phyloP scores from a whole-genome alignment of 164 flowering plant genomes.

The Stephania cephalantha region DNA sequence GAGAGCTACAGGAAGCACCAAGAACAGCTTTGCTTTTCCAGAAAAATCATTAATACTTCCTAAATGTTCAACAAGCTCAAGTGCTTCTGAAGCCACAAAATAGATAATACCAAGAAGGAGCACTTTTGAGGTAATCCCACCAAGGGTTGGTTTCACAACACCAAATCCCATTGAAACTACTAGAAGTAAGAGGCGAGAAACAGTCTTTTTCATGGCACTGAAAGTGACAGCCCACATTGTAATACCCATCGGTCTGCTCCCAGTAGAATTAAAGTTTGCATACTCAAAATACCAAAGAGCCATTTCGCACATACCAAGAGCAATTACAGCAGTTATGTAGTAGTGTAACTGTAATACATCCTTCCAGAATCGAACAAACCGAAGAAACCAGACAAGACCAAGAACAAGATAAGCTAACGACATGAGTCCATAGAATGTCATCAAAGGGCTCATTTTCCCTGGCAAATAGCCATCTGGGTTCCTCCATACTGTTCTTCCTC shows the following conservation, averaged over 20 bases:
- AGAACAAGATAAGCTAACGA: constrained; percentile 72
- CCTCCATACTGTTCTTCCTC: constrained; percentile 83
- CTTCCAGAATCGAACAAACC: constrained; percentile 71
- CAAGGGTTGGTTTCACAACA: constrained; percentile 72
- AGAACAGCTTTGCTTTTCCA: constrained; percentile 53
- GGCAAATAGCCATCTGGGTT: constrained; percentile 86
- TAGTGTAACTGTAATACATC: constrained; percentile 63
- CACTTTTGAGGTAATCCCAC: constrained; percentile 61
- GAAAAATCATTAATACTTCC: constrained; percentile 78
- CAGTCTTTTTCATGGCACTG: constrained; percentile 64
- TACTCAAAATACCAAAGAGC: constrained; percentile 85
- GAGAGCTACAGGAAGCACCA: constrained; percentile 65
- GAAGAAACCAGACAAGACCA: constrained; percentile 74
- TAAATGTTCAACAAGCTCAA: constrained; percentile 72
- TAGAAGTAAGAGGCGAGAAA: constrained; percentile 73
- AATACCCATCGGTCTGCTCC: constrained; percentile 69
- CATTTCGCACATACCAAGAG: constrained; percentile 91
- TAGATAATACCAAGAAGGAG: constrained; percentile 57
- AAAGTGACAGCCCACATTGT: constrained; percentile 78
- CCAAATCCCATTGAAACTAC: constrained; percentile 90
- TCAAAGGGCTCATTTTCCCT: constrained; percentile 77
- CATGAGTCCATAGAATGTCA: constrained; percentile 77
- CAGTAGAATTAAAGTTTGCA: constrained; percentile 69
- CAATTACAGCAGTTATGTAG: constrained; percentile 72
- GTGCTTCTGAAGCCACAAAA: constrained; percentile 67